Evolutionary conservation across 2,329 filamentous ascomycete genomes (phyloP).

Genomic region (Penicillium sp.): DNA sequence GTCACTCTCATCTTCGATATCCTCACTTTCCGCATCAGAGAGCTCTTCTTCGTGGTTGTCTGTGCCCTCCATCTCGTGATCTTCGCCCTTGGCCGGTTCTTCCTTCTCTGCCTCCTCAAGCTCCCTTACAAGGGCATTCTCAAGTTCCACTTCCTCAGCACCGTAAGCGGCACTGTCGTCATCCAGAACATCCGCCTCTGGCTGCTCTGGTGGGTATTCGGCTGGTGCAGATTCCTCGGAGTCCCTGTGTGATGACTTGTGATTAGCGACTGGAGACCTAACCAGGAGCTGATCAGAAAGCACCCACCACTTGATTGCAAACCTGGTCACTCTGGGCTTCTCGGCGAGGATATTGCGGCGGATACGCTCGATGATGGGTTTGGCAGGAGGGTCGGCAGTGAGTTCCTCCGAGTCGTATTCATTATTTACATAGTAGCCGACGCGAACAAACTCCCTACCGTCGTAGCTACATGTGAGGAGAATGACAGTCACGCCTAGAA

Average conservation of each 20-base stretch:
- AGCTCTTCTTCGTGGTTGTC: constrained; percentile 70
- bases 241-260: constrained; percentile 67
- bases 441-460: constrained; percentile 92
- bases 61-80: constrained; percentile 76
- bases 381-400: constrained; percentile 84
- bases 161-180: constrained; percentile 88
- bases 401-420: constrained; percentile 95
- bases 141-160: constrained; percentile 81
- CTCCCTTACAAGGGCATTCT: constrained; percentile 63
- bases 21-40: constrained; percentile 77
- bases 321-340: constrained; percentile 95
- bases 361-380: constrained; percentile 91
- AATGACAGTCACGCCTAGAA: constrained; percentile 95
- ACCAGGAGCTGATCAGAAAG: no score
- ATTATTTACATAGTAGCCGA: constrained; percentile 99
- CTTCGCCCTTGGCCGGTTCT: constrained; percentile 53
- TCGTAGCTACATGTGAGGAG: constrained; percentile 97
- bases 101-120: constrained; percentile 54
- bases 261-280: constrained; percentile 1
- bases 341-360: constrained; percentile 91
- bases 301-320: constrained; percentile 95
- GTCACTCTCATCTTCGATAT: constrained; percentile 77
- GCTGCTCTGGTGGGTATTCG: constrained; percentile 96
- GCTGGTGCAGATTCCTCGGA: constrained; percentile 95
- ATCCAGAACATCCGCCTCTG: constrained; percentile 83